A percentile compares a stretch with the other conserved stretches of the same genome.
Conservation (phyloP, 164 flowering plant species). For the Dillenia suffruticosa region DNA sequence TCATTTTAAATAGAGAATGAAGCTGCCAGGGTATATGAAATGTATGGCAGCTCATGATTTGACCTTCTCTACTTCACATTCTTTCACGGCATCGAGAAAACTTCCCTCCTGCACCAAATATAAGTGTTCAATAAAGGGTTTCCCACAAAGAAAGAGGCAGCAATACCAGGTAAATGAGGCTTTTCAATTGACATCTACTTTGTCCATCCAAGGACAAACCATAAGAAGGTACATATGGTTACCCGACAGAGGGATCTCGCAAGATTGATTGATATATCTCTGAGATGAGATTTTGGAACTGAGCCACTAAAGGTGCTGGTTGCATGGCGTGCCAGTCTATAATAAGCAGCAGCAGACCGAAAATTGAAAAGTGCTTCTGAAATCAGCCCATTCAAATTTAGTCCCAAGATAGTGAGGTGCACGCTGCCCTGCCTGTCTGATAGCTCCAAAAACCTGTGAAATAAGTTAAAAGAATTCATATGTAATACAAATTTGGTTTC, state of each 20-base stretch:
- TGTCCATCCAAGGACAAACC: neutral
- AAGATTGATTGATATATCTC: conserved; percentile 67
- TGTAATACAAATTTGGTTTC: no score
- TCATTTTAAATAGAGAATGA: neutral
- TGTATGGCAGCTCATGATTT: neutral
- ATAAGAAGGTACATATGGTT: conserved; percentile 8
- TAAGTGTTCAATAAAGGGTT: neutral
- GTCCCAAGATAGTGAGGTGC: conserved; percentile 81
- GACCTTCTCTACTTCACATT: conserved; percentile 76
- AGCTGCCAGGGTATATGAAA: neutral
- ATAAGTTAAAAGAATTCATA: conserved; percentile 4
- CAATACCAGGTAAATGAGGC: neutral
- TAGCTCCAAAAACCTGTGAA: conserved; percentile 75
- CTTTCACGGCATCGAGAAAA: conserved; percentile 52
- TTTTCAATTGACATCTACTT: neutral
- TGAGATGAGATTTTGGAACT: conserved; percentile 26
- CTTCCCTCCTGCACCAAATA: conserved; percentile 59
- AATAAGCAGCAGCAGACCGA: conserved; percentile 58
- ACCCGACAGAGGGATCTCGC: conserved; percentile 77
- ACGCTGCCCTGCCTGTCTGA: conserved; percentile 77
- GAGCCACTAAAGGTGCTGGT: conserved; percentile 22
- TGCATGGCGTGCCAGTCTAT: conserved; percentile 59
- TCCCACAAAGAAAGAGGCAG: neutral
- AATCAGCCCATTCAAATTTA: conserved; percentile 73
- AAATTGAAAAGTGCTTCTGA: conserved; percentile 72